A percentile compares a stretch with the other conserved stretches of the same genome.
phyloP scores from a whole-genome alignment of 768 basidiomycete species.

The Pleurotus giganteus region DNA sequence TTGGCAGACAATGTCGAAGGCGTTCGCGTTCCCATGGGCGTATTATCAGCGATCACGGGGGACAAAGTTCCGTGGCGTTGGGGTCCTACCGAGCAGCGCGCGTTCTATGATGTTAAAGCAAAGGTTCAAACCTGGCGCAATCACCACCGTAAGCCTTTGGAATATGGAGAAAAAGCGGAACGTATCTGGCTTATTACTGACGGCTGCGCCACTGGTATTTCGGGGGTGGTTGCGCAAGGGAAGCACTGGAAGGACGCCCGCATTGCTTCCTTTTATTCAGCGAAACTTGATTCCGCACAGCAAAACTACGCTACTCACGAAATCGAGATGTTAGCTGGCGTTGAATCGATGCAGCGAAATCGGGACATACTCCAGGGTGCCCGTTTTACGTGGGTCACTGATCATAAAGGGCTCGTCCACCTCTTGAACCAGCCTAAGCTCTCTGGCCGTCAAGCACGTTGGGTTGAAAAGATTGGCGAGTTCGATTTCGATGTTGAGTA shows the following conservation, averaged over 20 bases:
- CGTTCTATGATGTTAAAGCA: slow-evolving; percentile 25
- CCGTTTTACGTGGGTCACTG: slow-evolving; percentile 10
- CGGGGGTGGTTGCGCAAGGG: slow-evolving; percentile 12
- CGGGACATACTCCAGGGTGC: slow-evolving; percentile 5
- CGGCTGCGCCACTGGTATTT: slow-evolving; percentile 17
- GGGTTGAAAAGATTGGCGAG: slow-evolving; percentile 13
- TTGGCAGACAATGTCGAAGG: slow-evolving; percentile 19
- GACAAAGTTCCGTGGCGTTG: slow-evolving; percentile 12
- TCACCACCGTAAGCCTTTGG: slow-evolving; percentile 8
- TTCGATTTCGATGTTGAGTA: slow-evolving; percentile 18
- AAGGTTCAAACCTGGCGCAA: slow-evolving; percentile 7
- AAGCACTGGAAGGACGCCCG: slow-evolving; percentile 18
- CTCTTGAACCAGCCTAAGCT: slow-evolving; percentile 10
- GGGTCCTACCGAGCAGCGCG: no score
- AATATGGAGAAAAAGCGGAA: slow-evolving; percentile 9
- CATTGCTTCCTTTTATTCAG: slow-evolving; percentile 25
- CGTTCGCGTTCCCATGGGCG: slow-evolving; percentile 25
- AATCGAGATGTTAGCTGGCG: slow-evolving; percentile 18
- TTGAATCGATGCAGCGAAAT: slow-evolving; percentile 10
- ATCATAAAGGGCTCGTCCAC: slow-evolving; percentile 10
- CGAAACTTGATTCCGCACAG: slow-evolving; percentile 19
- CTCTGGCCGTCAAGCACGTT: no score
- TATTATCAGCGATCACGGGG: slow-evolving; percentile 16
- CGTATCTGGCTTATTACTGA: slow-evolving; percentile 18
- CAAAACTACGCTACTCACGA: slow-evolving; percentile 25